A percentile compares a stretch with the other conserved stretches of the same genome.
phyloP scores from a whole-genome alignment of 139 green algal species.

The Chlamydomonas asymmetrica region DNA sequence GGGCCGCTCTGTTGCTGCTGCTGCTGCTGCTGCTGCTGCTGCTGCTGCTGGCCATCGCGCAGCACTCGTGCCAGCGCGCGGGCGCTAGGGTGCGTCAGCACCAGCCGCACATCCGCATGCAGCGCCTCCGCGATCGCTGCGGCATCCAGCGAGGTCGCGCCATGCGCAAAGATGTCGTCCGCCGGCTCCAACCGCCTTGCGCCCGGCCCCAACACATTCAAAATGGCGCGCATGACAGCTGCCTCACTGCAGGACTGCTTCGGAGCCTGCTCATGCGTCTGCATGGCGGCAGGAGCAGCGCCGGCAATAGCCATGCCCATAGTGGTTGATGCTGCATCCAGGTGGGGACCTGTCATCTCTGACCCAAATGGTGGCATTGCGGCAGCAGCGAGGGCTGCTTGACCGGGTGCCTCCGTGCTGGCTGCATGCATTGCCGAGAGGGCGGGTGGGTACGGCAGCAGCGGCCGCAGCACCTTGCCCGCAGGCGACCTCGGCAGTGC shows the following conservation, averaged over 20 bases:
- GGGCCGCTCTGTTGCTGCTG: not conserved
- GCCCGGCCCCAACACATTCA: constrained; percentile 6
- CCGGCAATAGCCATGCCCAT: not conserved
- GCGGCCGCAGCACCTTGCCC: too few relatives aligned
- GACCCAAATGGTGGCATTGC: not conserved
- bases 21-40: not conserved
- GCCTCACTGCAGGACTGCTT: not conserved
- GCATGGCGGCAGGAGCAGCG: not conserved
- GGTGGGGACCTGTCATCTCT: not conserved
- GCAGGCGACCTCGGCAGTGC: too few relatives aligned
- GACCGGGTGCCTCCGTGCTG: not conserved
- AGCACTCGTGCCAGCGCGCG: constrained; percentile 32
- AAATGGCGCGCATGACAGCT: constrained; percentile 15
- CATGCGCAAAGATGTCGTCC: constrained; percentile 15
- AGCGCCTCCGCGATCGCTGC: constrained; percentile 6
- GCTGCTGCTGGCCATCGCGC: not conserved
- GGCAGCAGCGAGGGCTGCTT: not conserved
- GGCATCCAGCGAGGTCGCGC: constrained; percentile 23
- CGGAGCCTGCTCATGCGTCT: not conserved
- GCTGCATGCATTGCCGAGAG: not conserved
- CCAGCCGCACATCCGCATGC: constrained; percentile 12
- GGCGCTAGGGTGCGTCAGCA: constrained; percentile 13
- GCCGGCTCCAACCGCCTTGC: constrained; percentile 17
- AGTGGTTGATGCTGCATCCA: too few relatives aligned
- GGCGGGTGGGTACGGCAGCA: not conserved